phyloP scores from a whole-genome alignment of 441 rosid genomes.

The Bruguiera hainesii region DNA sequence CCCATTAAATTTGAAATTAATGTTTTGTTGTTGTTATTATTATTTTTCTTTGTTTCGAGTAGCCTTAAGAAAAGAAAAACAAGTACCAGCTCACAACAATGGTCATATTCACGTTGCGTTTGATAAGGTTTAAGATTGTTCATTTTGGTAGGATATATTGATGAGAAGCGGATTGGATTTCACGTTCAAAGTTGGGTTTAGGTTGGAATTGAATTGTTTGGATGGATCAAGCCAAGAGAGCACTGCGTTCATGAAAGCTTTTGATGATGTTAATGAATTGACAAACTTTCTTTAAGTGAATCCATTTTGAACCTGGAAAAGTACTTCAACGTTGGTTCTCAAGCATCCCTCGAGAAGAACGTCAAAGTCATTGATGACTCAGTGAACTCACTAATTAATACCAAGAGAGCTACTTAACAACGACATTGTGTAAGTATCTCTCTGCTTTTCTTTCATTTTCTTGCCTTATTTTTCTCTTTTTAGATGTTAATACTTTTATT shows the following conservation, averaged over 20 bases:
- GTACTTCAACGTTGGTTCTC: conserved; percentile 36
- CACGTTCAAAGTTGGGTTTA: conserved; percentile 41
- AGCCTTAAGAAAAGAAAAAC: no score
- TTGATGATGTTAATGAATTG: conserved; percentile 34
- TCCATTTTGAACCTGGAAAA: conserved; percentile 30
- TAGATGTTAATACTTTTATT: conserved; percentile 19
- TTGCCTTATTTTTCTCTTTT: no score
- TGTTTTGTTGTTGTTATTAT: no score
- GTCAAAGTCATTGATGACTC: conserved; percentile 31
- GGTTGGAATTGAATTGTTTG: conserved; percentile 33
- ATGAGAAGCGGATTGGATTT: conserved; percentile 38
- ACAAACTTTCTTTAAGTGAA: conserved; percentile 32
- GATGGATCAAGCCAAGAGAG: conserved; percentile 29
- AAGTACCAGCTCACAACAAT: no score
- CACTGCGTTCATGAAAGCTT: conserved; percentile 31
- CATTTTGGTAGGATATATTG: conserved; percentile 33
- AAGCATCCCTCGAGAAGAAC: conserved; percentile 33
- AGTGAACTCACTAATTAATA: conserved; percentile 25
- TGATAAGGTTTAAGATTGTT: not conserved
- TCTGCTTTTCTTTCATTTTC: no score
- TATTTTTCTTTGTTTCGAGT: no score
- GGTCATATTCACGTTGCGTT: not conserved
- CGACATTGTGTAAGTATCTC: no score
- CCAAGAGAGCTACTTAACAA: conserved; percentile 20
- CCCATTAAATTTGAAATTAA: no score